Percentiles rank a stretch among this genome's conserved stretches.
phyloP scores from a whole-genome alignment of 1,284 basidiomycete genomes.

The Pseudozyma tsukubaensis region DNA sequence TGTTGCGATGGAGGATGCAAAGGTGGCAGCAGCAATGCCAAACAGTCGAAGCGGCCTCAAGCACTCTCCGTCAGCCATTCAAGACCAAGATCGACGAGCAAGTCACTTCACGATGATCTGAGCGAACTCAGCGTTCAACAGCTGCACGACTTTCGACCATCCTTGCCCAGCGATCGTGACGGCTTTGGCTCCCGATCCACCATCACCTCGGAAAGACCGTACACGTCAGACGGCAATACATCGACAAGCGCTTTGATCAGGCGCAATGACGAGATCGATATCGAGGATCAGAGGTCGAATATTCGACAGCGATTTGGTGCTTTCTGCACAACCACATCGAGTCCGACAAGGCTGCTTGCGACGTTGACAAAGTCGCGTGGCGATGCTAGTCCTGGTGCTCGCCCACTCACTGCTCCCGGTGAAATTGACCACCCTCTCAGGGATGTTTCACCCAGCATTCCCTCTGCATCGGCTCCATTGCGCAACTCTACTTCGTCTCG shows the following conservation, averaged over 20 bases:
- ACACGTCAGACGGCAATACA: background rate
- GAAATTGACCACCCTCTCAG: slow-evolving; percentile 14
- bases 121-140: slow-evolving; percentile 18
- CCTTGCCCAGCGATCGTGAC: slow-evolving; percentile 6
- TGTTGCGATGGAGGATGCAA: slow-evolving; percentile 5
- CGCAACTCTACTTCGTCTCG: slow-evolving; percentile 6
- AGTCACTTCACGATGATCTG: background rate
- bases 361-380: slow-evolving; percentile 11
- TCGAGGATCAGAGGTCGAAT: background rate
- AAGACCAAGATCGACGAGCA: background rate
- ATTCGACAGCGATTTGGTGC: slow-evolving; percentile 9
- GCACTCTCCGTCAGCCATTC: background rate
- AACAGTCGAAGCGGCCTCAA: background rate
- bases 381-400: background rate
- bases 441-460: background rate
- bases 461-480: background rate
- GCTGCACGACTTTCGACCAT: slow-evolving; percentile 35
- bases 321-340: background rate
- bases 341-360: slow-evolving; percentile 10
- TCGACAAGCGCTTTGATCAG: background rate
- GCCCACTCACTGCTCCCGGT: background rate
- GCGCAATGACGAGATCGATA: background rate
- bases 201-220: background rate
- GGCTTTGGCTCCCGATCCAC: background rate
- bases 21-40: no score